Percentiles rank a stretch among this genome's conserved stretches.
phyloP scores from a whole-genome alignment of 2,329 filamentous ascomycete species.

The Hypoxylon sp. region DNA sequence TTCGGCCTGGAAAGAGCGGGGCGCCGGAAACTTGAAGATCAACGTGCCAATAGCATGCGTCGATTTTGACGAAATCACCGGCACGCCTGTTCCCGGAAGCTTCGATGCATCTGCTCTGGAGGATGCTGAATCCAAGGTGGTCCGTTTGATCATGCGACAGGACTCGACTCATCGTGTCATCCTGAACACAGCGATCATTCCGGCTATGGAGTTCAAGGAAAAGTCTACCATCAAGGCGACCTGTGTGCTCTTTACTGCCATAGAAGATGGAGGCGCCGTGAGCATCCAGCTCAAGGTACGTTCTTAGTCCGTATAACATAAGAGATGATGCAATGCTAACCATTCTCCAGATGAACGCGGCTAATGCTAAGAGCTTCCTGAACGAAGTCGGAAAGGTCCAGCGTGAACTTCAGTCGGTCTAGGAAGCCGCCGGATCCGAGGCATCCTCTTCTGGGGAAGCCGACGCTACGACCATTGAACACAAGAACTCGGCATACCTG shows the following conservation, averaged over 20 bases:
- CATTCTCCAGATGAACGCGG: slow-evolving; percentile 65
- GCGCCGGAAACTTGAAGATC: slow-evolving; percentile 85
- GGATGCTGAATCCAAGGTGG: slow-evolving; percentile 66
- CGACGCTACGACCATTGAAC: slow-evolving; percentile 8
- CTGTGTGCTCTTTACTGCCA: slow-evolving; percentile 76
- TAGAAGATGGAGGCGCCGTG: slow-evolving; percentile 70
- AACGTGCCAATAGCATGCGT: slow-evolving; percentile 77
- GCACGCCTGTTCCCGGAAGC: slow-evolving; percentile 64
- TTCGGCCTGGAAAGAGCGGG: slow-evolving; percentile 90
- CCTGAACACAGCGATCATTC: slow-evolving; percentile 85
- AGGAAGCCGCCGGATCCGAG: slow-evolving; percentile 43
- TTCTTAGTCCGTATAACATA: slow-evolving; percentile 22
- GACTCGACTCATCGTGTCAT: slow-evolving; percentile 90
- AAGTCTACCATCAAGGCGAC: slow-evolving; percentile 81
- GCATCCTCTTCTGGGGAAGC: neutral
- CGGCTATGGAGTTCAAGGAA: slow-evolving; percentile 84
- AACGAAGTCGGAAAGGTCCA: slow-evolving; percentile 66
- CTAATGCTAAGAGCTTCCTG: slow-evolving; percentile 68
- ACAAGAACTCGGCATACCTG: neutral
- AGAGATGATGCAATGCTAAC: slow-evolving; percentile 25
- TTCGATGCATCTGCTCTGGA: slow-evolving; percentile 70
- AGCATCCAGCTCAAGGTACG: slow-evolving; percentile 74
- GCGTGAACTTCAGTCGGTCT: slow-evolving; percentile 62
- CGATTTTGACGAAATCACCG: slow-evolving; percentile 67
- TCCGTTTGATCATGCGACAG: slow-evolving; percentile 89